These are phyloP conservation scores for Castanospermum australe DNA, from an alignment of 306 rosid genomes.

Conservation along the genomic window DNA sequence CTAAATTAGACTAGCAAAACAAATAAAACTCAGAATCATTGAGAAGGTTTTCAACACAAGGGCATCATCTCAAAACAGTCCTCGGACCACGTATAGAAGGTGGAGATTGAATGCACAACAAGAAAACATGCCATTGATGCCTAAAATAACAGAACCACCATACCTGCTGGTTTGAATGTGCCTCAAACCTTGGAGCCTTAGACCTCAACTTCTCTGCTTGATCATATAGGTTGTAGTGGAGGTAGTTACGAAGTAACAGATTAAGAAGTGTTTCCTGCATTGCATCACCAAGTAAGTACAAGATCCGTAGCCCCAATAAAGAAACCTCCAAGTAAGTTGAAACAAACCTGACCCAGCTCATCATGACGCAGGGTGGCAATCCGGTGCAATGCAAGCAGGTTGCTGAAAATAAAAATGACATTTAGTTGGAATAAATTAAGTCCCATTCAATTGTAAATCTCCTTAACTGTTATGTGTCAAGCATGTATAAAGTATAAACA, in stretches of 20 bases:
- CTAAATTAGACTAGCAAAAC: neutral
- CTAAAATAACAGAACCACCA: slow-evolving; percentile 9
- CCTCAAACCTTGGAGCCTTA: slow-evolving; percentile 97
- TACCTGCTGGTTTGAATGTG: slow-evolving; percentile 99
- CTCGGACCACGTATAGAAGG: neutral
- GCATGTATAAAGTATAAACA: neutral
- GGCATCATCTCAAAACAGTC: neutral
- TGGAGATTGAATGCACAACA: neutral
- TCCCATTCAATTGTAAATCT: neutral
- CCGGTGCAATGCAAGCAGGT: slow-evolving; percentile 87
- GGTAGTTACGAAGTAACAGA: slow-evolving; percentile 90
- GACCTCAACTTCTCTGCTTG: slow-evolving; percentile 98
- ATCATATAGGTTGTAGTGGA: slow-evolving; percentile 88
- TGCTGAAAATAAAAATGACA: slow-evolving; percentile 46
- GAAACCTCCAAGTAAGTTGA: neutral
- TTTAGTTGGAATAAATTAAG: neutral
- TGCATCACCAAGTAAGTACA: slow-evolving; percentile 23
- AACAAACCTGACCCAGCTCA: slow-evolving; percentile 97
- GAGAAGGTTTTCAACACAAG: neutral
- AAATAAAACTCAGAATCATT: neutral
- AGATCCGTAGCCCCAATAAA: slow-evolving; percentile 15
- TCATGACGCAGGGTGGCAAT: slow-evolving; percentile 95
- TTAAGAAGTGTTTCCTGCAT: slow-evolving; percentile 96
- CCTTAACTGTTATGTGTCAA: neutral
- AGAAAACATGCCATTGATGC: neutral